Conservation (phyloP, 1,139 yeast species). For the Fermentozyma sake region DNA sequence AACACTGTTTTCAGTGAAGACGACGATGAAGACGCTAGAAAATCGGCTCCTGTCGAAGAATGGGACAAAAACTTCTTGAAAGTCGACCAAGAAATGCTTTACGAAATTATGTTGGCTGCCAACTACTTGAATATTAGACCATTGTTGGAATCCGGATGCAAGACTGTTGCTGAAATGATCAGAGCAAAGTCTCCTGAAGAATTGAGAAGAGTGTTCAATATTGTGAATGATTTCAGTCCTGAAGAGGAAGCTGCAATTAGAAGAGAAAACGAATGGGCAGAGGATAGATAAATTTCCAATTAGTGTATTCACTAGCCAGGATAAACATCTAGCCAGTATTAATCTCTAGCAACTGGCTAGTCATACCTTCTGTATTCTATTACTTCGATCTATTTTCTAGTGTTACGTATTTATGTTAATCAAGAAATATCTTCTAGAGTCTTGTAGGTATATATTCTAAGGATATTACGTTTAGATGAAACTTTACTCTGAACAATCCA, state of each 20-base stretch:
- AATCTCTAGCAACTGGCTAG: too few relatives aligned
- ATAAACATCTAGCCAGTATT: not conserved
- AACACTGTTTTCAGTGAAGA: slow-evolving; percentile 72
- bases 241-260: slow-evolving; percentile 98
- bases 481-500: too few relatives aligned
- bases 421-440: too few relatives aligned
- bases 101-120: slow-evolving; percentile 93
- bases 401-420: too few relatives aligned
- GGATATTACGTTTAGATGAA: too few relatives aligned
- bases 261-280: slow-evolving; percentile 99
- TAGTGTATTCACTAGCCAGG: slow-evolving; percentile 1
- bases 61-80: slow-evolving; percentile 96
- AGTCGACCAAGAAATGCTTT: slow-evolving; percentile 97
- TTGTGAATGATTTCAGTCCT: slow-evolving; percentile 93
- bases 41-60: slow-evolving; percentile 77
- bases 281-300: slow-evolving; percentile 67
- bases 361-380: too few relatives aligned
- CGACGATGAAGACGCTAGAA: slow-evolving; percentile 73
- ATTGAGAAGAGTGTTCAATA: slow-evolving; percentile 92
- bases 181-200: slow-evolving; percentile 95
- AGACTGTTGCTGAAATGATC: slow-evolving; percentile 97
- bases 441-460: too few relatives aligned
- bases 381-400: too few relatives aligned
- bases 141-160: slow-evolving; percentile 90
- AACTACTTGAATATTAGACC: slow-evolving; percentile 94